Evolutionary conservation across 805 yeast genomes (phyloP).

Genomic region (Yarrowia phangngaensis): DNA sequence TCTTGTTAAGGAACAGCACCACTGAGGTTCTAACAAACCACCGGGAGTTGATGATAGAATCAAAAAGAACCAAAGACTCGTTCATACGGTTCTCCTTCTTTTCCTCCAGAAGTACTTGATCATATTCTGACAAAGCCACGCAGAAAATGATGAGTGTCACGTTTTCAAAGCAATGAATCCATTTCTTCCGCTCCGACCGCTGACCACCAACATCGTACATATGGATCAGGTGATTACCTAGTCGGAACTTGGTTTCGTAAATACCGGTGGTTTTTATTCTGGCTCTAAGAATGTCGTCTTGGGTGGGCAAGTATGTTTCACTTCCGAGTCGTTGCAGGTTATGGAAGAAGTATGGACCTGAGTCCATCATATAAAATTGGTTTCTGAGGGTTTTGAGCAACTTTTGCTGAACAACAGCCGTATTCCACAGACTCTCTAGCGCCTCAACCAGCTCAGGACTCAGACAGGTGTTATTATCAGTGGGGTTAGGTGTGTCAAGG

Average conservation of each 20-base stretch:
- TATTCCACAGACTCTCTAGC: slow-evolving; percentile 52
- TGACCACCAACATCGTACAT: slow-evolving; percentile 93
- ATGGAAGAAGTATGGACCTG: slow-evolving; percentile 66
- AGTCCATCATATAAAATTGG: slow-evolving; percentile 78
- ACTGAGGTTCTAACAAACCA: slow-evolving; percentile 89
- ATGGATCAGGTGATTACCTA: slow-evolving; percentile 64
- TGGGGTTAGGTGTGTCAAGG: slow-evolving; percentile 13
- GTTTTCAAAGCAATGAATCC: slow-evolving; percentile 96
- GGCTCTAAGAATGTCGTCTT: slow-evolving; percentile 75
- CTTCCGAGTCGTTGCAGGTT: slow-evolving; percentile 59
- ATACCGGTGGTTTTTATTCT: slow-evolving; percentile 92
- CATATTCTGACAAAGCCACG: slow-evolving; percentile 87
- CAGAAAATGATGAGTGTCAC: slow-evolving; percentile 87
- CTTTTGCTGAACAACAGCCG: slow-evolving; percentile 56
- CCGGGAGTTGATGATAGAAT: slow-evolving; percentile 83
- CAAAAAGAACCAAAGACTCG: slow-evolving; percentile 79
- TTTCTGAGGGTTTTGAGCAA: slow-evolving; percentile 50
- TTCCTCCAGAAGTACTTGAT: slow-evolving; percentile 78
- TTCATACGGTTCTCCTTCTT: slow-evolving; percentile 64
- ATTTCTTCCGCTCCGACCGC: slow-evolving; percentile 89
- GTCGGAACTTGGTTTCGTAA: slow-evolving; percentile 71
- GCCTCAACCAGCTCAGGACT: slow-evolving; percentile 49
- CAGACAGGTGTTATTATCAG: slow-evolving; percentile 43
- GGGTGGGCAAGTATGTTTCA: slow-evolving; percentile 63
- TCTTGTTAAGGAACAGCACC: slow-evolving; percentile 81